These are phyloP conservation scores for Lathyrus sativus DNA, from an alignment of 306 rosid species.

Conservation along the genomic window DNA sequence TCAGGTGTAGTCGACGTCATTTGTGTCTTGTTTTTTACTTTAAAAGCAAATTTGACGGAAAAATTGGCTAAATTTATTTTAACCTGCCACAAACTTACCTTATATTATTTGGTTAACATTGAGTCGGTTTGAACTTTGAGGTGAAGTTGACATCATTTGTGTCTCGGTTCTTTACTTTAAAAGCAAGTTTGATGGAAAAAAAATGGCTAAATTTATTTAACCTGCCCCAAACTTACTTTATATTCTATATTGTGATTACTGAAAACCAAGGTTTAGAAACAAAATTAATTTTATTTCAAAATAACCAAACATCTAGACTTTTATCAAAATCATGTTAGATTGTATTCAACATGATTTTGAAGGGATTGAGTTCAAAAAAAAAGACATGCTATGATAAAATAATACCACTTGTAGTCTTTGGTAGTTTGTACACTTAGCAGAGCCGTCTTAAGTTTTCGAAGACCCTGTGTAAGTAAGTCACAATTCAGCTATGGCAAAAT, in stretches of 20 bases:
- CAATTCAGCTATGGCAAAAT: no score
- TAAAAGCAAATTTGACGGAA: background rate
- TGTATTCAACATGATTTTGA: background rate
- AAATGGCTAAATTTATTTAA: background rate
- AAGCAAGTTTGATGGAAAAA: background rate
- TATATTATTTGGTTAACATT: background rate
- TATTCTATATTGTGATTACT: background rate
- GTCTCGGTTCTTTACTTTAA: background rate
- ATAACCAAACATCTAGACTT: constrained; percentile 1
- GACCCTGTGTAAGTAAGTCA: no score
- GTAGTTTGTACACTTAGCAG: background rate
- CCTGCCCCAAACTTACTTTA: background rate
- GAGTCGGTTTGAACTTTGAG: background rate
- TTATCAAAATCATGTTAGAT: background rate
- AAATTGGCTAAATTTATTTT: background rate
- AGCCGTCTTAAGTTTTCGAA: no score
- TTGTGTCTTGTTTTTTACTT: background rate
- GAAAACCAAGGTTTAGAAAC: background rate
- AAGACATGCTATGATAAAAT: background rate
- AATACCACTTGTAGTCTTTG: constrained; percentile 5
- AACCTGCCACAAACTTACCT: background rate
- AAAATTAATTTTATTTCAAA: background rate
- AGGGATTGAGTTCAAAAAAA: background rate
- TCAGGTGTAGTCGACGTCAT: background rate
- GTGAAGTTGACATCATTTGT: background rate